Conservation (phyloP, 768 basidiomycete species). For the Tricholoma saponaceum region DNA sequence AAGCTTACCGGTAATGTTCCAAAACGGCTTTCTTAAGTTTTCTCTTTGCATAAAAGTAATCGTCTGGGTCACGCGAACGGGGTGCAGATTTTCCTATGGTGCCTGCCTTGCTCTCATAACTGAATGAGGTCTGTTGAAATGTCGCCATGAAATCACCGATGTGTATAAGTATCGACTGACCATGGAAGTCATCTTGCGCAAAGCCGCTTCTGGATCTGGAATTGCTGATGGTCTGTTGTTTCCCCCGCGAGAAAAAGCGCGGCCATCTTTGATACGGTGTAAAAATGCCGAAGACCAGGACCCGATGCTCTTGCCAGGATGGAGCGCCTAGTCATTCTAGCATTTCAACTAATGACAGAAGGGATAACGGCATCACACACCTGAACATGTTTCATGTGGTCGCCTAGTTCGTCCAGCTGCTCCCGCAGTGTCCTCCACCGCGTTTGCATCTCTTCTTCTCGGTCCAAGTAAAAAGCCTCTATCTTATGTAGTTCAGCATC, state of each 20-base stretch:
- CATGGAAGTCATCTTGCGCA: background rate
- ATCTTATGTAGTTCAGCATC: constrained; percentile 83
- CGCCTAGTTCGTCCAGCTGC: constrained; percentile 72
- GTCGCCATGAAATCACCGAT: background rate
- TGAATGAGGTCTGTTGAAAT: background rate
- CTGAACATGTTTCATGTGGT: constrained; percentile 58
- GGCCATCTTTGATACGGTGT: background rate
- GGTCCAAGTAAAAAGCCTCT: constrained; percentile 73
- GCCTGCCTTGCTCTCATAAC: background rate
- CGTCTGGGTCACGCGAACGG: constrained; percentile 56
- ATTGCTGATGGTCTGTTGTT: background rate
- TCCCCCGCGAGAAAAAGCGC: background rate
- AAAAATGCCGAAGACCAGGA: background rate
- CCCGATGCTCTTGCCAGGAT: background rate
- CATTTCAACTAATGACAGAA: constrained; percentile 5
- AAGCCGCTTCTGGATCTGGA: background rate
- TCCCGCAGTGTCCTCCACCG: constrained; percentile 47
- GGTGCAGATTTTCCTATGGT: constrained; percentile 1
- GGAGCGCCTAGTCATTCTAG: background rate
- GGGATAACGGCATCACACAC: constrained; percentile 29
- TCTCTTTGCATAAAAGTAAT: constrained; percentile 82
- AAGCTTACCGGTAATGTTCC: constrained; percentile 73
- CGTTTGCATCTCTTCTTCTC: constrained; percentile 58
- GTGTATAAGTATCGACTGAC: background rate
- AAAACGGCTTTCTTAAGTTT: constrained; percentile 77